Evolutionary conservation across 2,329 filamentous ascomycete species (phyloP), one percentile per base, ranked within the genome.

Genomic region (Gaeumannomyces tritici): DNA sequence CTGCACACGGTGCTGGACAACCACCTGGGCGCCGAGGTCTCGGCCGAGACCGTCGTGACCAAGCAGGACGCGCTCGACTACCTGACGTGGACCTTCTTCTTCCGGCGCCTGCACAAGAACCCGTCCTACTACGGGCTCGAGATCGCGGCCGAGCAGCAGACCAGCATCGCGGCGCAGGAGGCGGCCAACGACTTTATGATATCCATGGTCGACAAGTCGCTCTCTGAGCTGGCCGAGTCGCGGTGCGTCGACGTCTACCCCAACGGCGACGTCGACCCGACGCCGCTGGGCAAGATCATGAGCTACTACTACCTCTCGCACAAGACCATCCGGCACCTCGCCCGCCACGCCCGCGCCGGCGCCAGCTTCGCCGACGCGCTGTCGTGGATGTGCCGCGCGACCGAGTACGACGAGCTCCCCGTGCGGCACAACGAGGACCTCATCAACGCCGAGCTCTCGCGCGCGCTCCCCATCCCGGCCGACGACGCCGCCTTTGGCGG

Each of bases 31-130:
- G 95, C 95, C 64, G 95, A 99, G 76, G 87, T 98, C 7, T 96
- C 93, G 0, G 91, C 95, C 0, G 93, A 91, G 67, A 99, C 95
- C 0, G 90, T 99, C 60, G 80, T 89, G 35, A 96, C 92, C 11
- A 97, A 97, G 75, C 95, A 99, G 75, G 95, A 99, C 75, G 95
- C 95, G 0, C 83, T 99, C 4, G 96, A 99, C 74, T 99, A 99
- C 72, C 78, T 99, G 61, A 99, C 95, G 0, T 99, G 96, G 95
- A 99, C 96, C 0, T 99, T 99, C 79, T 99, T 99, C 83, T 99
- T 99, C 83, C 86, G 96, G 3, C 84, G 95, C 13, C 78, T 99
- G 54, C 95, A 99, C 79, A 99, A 99, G 80, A 99, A 99, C 69
- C 95, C 95, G 1, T 96, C 93, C 0, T 99, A 96, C 77, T 99